These are phyloP conservation scores for Verticillium klebahnii DNA, from an alignment of 2,329 filamentous ascomycete genomes.

Conservation along the genomic window DNA sequence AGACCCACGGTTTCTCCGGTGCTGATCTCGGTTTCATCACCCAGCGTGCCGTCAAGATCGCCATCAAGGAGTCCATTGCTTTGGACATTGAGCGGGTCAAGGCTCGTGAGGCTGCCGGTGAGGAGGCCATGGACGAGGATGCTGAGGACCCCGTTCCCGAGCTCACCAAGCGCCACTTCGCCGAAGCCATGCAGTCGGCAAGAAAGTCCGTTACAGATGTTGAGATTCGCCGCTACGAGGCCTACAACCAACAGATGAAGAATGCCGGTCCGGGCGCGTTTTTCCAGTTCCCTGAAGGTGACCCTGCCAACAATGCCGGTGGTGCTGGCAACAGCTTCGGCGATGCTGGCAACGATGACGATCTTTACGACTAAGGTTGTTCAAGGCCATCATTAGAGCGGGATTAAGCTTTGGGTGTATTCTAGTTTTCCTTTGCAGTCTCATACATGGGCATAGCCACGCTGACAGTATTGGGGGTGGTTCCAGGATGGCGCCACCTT, in stretches of 20 bases:
- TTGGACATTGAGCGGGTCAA: constrained; percentile 85
- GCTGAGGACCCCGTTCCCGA: constrained; percentile 91
- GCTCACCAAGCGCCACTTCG: constrained; percentile 93
- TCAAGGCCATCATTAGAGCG: constrained; percentile 23
- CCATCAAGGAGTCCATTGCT: constrained; percentile 94
- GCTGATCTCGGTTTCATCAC: constrained; percentile 99
- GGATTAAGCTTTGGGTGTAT: constrained; percentile 29
- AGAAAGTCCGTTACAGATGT: constrained; percentile 93
- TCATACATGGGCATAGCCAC: constrained; percentile 26
- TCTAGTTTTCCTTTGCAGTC: constrained; percentile 37
- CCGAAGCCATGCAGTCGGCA: constrained; percentile 96
- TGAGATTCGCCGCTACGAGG: constrained; percentile 96
- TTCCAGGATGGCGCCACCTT: constrained; percentile 4
- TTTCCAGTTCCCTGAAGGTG: constrained; percentile 91
- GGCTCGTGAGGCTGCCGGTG: constrained; percentile 80
- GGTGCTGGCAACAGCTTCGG: constrained; percentile 65
- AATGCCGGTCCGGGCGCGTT: constrained; percentile 91
- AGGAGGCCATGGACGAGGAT: constrained; percentile 81
- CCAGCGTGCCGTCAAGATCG: constrained; percentile 97
- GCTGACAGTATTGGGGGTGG: constrained; percentile 7
- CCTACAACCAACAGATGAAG: constrained; percentile 99
- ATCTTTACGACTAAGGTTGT: constrained; percentile 77
- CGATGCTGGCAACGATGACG: constrained; percentile 88
- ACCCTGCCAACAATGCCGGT: constrained; percentile 61
- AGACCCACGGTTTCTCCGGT: constrained; percentile 99